phyloP scores from a whole-genome alignment of 2,329 filamentous ascomycete species.

The Ceratocystis destructans region DNA sequence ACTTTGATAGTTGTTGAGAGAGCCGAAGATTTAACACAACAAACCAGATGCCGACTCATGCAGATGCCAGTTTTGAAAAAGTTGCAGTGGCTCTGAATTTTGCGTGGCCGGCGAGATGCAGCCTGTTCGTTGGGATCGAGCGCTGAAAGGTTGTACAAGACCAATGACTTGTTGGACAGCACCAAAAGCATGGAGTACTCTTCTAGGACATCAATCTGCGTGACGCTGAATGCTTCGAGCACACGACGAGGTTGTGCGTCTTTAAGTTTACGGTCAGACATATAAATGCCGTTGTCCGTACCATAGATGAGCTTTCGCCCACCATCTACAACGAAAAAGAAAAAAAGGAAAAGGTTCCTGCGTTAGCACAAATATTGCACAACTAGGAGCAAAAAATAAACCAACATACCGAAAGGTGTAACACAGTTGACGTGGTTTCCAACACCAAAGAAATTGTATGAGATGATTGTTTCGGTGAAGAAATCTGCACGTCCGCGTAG shows the following conservation, averaged over 20 bases:
- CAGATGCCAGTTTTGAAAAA: constrained; percentile 98
- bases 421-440: constrained; percentile 86
- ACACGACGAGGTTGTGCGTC: constrained; percentile 70
- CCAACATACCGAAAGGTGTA: constrained; percentile 66
- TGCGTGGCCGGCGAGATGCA: constrained; percentile 73
- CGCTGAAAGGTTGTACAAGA: constrained; percentile 77
- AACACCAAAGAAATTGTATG: constrained; percentile 45
- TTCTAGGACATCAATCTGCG: constrained; percentile 90
- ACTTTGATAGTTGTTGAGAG: constrained; percentile 96
- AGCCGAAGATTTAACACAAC: constrained; percentile 87
- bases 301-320: constrained; percentile 89
- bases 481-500: constrained; percentile 80
- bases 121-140: constrained; percentile 73
- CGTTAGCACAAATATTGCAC: constrained; percentile 19
- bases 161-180: constrained; percentile 80
- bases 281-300: constrained; percentile 84
- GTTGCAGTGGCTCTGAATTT: constrained; percentile 93
- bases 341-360: neutral
- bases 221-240: constrained; percentile 74
- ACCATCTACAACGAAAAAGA: constrained; percentile 47
- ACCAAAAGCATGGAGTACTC: constrained; percentile 88
- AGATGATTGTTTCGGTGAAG: constrained; percentile 59
- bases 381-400: neutral
- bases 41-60: constrained; percentile 83
- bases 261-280: constrained; percentile 81